These are phyloP conservation scores for Gossypium trilobum DNA, from an alignment of 441 rosid genomes.

Conservation along the genomic window DNA sequence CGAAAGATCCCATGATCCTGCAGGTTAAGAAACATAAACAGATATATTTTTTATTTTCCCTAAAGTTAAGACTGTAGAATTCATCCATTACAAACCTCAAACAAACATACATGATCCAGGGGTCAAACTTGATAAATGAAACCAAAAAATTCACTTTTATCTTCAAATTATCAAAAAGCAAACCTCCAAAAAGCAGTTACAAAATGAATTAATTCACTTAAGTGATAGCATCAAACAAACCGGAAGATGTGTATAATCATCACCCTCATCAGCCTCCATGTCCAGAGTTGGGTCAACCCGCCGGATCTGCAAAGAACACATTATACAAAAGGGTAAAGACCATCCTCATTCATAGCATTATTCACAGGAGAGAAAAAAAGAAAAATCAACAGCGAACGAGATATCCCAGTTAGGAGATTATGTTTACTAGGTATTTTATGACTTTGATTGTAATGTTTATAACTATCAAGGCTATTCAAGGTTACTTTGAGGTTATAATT, in stretches of 20 bases:
- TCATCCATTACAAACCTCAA: background rate
- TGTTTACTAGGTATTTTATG: background rate
- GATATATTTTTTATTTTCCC: background rate
- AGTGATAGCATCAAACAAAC: constrained; percentile 31
- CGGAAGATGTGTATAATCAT: constrained; percentile 80
- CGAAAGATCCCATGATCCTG: constrained; percentile 79
- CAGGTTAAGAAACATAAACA: constrained; percentile 14
- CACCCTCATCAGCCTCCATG: constrained; percentile 89
- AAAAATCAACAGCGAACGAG: background rate
- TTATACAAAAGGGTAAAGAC: constrained; percentile 7
- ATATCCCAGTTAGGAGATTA: background rate
- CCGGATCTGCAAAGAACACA: constrained; percentile 45
- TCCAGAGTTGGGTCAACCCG: constrained; percentile 86
- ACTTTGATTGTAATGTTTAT: background rate
- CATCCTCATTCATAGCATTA: background rate
- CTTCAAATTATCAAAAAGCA: background rate
- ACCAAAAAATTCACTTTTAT: background rate
- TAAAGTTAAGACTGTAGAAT: background rate
- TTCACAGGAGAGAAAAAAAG: constrained; percentile 11
- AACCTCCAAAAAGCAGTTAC: background rate
- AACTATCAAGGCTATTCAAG: background rate
- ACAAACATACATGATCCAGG: background rate
- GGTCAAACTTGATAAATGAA: background rate
- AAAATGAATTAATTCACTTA: background rate
- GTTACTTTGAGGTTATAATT: background rate